Conservation (phyloP, 2,329 filamentous ascomycete species). For the Exophiala alcalophila region DNA sequence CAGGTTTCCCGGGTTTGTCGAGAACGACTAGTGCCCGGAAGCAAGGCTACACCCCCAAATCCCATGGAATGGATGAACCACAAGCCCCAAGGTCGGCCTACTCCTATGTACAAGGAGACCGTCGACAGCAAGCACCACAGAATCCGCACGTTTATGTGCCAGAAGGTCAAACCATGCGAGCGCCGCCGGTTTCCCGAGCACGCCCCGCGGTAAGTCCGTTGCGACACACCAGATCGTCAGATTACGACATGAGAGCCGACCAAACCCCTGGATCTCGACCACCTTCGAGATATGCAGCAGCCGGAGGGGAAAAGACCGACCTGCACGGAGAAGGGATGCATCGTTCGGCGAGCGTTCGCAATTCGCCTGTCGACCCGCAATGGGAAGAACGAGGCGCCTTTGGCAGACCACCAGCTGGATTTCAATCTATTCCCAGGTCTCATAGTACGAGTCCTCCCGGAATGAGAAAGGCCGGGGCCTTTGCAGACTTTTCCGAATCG, state of each 20-base stretch:
- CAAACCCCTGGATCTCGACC: constrained; percentile 45
- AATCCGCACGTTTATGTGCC: constrained; percentile 18
- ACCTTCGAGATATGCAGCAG: constrained; percentile 54
- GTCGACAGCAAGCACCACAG: constrained; percentile 8
- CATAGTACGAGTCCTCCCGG: constrained; percentile 47
- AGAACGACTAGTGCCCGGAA: constrained; percentile 47
- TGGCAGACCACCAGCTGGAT: constrained; percentile 39
- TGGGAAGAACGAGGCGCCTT: constrained; percentile 31
- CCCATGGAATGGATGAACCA: constrained; percentile 58
- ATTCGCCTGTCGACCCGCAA: constrained; percentile 43
- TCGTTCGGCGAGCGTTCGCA: constrained; percentile 54
- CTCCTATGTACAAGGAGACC: constrained; percentile 33
- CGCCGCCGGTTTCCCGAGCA: constrained; percentile 20
- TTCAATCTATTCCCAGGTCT: constrained; percentile 37
- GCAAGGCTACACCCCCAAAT: constrained; percentile 58
- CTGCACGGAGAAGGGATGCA: constrained; percentile 51
- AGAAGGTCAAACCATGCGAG: constrained; percentile 19
- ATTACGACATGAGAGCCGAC: constrained; percentile 37
- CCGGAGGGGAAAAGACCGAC: constrained; percentile 57
- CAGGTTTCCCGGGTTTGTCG: constrained; percentile 37
- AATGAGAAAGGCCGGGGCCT: constrained; percentile 26
- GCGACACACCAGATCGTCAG: constrained; percentile 35
- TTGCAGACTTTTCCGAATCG: constrained; percentile 24
- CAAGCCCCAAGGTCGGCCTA: constrained; percentile 53
- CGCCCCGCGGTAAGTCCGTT: constrained; percentile 37